Evolutionary conservation across 1,284 basidiomycete genomes (phyloP), one percentile per base, ranked within the genome.

Genomic region (Neotropicomus parvogracilis): DNA sequence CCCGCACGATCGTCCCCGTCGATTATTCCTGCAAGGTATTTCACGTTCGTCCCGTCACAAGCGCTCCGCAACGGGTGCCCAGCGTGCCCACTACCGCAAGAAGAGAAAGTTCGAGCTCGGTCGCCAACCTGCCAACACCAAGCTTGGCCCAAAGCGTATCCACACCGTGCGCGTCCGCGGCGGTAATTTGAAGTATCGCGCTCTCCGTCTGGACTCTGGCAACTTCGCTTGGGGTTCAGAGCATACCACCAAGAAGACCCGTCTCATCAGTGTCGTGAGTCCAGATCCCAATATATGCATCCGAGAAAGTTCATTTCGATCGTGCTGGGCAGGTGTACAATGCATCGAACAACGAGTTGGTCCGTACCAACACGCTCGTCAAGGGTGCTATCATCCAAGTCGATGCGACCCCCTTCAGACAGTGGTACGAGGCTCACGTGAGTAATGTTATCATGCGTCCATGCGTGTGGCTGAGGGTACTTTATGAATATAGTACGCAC

Each of bases 81-180:
- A 95, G 73, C 88, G 91, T 67, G 88, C 93, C 59, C 86, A 91
- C 77, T 94, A 93, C 79, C 90, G 94, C 79, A 97, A 97, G 82
- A 97, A 95, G 88, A 85, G 93, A 87, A 95, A 95, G 78, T 95
- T 95, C 75, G 93, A 97, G 80, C 87, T 97, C 68, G 93, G 92
- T 69, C 92, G 94, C 70, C 94, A 97, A 72, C 77, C 94, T 51
- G 95, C 94, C 57, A 92, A 78, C 82, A 97, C 94, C 70, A 97
- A 91, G 79, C 84, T 97, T 59, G 91, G 93, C 49, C 67, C 85
- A 53, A 97, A 97, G 79, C 89, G 94, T 56, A 77, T 97, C 64
- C 94, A 95, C 78, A 80, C 83, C 45, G 93, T 97, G 56, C 91
- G 94, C 67, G 86, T 88, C 44, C 90, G 95, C 66, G 94, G 94